Conservation (phyloP, 2,329 filamentous ascomycete genomes). For the Monosporascus sp. region DNA sequence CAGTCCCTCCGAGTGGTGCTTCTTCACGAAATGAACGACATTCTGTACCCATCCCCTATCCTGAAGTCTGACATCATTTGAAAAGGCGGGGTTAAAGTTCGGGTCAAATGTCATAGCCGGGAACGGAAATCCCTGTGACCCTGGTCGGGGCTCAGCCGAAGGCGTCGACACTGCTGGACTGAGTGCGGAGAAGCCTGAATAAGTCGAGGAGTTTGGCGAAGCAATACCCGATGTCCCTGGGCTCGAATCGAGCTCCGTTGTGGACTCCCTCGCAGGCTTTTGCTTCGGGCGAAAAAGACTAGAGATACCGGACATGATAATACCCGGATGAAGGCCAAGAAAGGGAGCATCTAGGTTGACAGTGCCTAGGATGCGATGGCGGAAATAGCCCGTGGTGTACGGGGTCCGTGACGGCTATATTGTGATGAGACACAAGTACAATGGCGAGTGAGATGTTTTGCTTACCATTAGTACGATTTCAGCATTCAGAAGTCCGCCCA, state of each 20-base stretch:
- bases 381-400: conserved; percentile 38
- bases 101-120: conserved; percentile 40
- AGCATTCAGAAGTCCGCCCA: conserved; percentile 78
- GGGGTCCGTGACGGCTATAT: conserved; percentile 17
- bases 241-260: conserved; percentile 8
- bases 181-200: conserved; percentile 17
- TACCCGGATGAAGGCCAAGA: conserved; percentile 81
- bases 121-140: conserved; percentile 2
- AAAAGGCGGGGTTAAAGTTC: conserved; percentile 69
- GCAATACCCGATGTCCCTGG: conserved; percentile 10
- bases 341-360: conserved; percentile 84
- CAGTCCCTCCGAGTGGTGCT: conserved; percentile 68
- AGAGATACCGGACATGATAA: conserved; percentile 73
- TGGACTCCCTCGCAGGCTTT: conserved; percentile 15
- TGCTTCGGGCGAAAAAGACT: conserved; percentile 62
- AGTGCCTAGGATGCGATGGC: conserved; percentile 73
- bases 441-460: conserved; percentile 13
- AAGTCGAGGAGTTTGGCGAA: conserved; percentile 16
- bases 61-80: conserved; percentile 66
- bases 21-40: conserved; percentile 71
- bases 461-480: conserved; percentile 66
- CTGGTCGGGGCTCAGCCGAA: conserved; percentile 8
- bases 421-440: conserved; percentile 6
- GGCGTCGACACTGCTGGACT: conserved; percentile 10
- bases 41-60: conserved; percentile 64